These are phyloP conservation scores for Gilbertella persicaria DNA, from an alignment of 371 early-diverging fungal genomes.

Conservation along the genomic window DNA sequence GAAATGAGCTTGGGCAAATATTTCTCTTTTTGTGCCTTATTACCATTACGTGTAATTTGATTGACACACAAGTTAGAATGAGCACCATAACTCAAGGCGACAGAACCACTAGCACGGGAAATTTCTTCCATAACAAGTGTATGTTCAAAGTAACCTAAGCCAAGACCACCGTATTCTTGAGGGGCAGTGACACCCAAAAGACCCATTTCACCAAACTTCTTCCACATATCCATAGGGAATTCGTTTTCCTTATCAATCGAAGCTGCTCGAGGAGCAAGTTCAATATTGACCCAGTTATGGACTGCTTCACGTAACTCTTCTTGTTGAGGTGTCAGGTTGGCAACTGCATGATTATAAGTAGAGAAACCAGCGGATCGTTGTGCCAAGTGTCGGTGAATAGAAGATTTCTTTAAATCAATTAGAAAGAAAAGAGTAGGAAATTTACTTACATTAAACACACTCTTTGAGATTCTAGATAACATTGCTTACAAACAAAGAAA, in stretches of 20 bases:
- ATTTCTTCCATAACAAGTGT: slow-evolving; percentile 94
- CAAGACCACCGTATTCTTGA: slow-evolving; percentile 87
- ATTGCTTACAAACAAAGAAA: neutral
- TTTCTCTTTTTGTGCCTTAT: slow-evolving; percentile 84
- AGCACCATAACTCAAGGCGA: slow-evolving; percentile 94
- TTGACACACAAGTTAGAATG: slow-evolving; percentile 98
- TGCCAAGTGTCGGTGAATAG: neutral
- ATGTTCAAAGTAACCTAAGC: slow-evolving; percentile 92
- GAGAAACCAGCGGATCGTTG: slow-evolving; percentile 5
- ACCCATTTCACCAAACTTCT: slow-evolving; percentile 96
- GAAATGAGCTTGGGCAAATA: slow-evolving; percentile 91
- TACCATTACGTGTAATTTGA: slow-evolving; percentile 94
- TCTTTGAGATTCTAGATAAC: slow-evolving; percentile 3
- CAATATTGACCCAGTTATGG: slow-evolving; percentile 76
- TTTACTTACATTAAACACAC: neutral
- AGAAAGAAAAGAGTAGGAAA: neutral
- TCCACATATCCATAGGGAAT: slow-evolving; percentile 97
- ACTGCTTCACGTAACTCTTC: slow-evolving; percentile 77
- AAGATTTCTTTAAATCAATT: neutral
- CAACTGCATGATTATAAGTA: slow-evolving; percentile 76
- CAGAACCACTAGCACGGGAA: slow-evolving; percentile 87
- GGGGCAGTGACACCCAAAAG: slow-evolving; percentile 70
- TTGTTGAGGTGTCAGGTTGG: slow-evolving; percentile 76
- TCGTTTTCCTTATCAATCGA: slow-evolving; percentile 84
- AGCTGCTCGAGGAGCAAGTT: slow-evolving; percentile 84